Percentiles rank a stretch among this genome's conserved stretches.
These are phyloP conservation scores for Letharia columbiana DNA, from an alignment of 495 filamentous ascomycete species.

Conservation along the genomic window DNA sequence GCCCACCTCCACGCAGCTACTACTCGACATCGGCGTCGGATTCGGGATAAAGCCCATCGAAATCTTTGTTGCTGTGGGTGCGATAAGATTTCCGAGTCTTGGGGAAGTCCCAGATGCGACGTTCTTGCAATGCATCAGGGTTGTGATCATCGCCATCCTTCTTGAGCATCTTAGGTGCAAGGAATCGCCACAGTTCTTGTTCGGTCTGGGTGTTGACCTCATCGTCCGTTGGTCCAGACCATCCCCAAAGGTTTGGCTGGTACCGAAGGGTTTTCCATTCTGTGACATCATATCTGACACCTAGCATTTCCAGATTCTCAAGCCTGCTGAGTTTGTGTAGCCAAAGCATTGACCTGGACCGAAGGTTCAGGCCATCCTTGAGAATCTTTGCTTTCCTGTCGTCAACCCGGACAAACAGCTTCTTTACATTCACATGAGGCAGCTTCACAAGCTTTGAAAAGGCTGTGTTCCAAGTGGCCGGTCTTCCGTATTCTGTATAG, in stretches of 20 bases:
- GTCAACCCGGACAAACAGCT: background rate
- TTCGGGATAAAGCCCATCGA: background rate
- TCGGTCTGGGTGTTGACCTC: background rate
- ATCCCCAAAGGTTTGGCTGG: background rate
- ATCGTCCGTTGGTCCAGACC: background rate
- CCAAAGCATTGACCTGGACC: background rate
- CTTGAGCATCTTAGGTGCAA: conserved; percentile 1
- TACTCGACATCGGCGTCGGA: background rate
- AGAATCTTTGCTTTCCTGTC: background rate
- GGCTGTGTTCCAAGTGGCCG: background rate
- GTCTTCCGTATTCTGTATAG: background rate
- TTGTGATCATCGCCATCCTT: background rate
- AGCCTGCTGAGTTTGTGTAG: background rate
- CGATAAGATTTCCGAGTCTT: too few species aligned
- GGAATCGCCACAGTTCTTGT: background rate
- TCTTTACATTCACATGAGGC: background rate
- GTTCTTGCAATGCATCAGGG: background rate
- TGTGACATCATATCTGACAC: background rate
- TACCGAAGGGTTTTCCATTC: background rate
- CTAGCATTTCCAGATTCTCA: background rate
- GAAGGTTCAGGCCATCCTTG: background rate
- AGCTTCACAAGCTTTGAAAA: background rate
- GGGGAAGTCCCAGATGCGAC: background rate
- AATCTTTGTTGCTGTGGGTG: too few species aligned
- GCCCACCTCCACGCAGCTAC: background rate